Conservation (phyloP, 116 monocot species). For the Iris pallida region DNA sequence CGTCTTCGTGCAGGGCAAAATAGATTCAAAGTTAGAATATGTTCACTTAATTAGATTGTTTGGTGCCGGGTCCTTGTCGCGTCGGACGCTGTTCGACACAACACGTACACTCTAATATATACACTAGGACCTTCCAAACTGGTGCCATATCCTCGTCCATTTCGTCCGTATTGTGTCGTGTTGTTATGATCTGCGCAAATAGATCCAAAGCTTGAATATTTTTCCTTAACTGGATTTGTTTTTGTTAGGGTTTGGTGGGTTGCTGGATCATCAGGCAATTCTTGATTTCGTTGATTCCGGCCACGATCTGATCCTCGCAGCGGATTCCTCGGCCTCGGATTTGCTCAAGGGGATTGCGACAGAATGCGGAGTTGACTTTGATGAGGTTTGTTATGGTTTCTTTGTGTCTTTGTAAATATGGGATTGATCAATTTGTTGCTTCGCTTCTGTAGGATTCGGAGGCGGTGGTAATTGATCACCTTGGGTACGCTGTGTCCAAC, state of each 20-base stretch:
- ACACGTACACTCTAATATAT: no score
- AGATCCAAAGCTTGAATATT: not conserved
- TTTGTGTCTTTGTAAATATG: not conserved
- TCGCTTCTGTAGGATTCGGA: constrained; percentile 45
- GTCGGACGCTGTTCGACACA: no score
- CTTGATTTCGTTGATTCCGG: constrained; percentile 90
- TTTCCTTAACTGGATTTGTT: constrained; percentile 2
- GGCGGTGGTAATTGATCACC: constrained; percentile 77
- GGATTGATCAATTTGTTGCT: not conserved
- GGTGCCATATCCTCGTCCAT: no score
- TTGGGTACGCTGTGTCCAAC: constrained; percentile 53
- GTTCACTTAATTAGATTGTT: not conserved
- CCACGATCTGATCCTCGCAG: constrained; percentile 80
- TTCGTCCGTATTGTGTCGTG: no score
- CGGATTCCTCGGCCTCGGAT: constrained; percentile 69
- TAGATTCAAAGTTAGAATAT: no score
- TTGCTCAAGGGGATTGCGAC: constrained; percentile 76
- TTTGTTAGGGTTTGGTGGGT: constrained; percentile 71
- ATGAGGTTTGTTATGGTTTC: constrained; percentile 42
- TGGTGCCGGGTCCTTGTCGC: no score
- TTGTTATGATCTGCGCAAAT: no score
- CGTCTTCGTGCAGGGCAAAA: not conserved
- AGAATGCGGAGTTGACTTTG: constrained; percentile 92
- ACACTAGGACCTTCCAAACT: no score
- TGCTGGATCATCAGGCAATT: constrained; percentile 59